Evolutionary conservation across 2,329 filamentous ascomycete genomes (phyloP).

Genomic region (Pleomassaria siparia): DNA sequence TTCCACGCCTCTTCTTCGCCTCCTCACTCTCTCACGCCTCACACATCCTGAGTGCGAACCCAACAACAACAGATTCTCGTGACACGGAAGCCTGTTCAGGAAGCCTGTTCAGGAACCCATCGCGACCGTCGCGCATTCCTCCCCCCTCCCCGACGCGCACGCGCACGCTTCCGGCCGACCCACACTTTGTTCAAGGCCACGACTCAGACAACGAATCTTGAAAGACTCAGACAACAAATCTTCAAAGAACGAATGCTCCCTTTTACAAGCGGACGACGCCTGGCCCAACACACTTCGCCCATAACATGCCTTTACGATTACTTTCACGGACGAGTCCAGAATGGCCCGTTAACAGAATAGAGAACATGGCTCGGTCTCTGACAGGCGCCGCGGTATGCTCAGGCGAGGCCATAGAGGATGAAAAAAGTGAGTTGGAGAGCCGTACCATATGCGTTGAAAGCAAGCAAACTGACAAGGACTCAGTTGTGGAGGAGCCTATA

Average conservation of each 20-base stretch:
- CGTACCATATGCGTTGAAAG: background rate
- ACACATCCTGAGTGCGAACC: background rate
- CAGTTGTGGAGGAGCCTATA: slow-evolving; percentile 51
- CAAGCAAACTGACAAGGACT: background rate
- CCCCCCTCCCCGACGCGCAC: slow-evolving; percentile 1
- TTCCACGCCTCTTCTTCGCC: slow-evolving; percentile 2
- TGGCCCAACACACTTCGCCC: background rate
- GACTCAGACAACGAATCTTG: background rate
- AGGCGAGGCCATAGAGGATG: slow-evolving; percentile 5
- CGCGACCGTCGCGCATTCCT: background rate
- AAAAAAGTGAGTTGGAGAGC: slow-evolving; percentile 1
- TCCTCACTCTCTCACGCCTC: background rate
- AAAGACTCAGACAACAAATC: background rate
- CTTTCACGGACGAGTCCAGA: background rate
- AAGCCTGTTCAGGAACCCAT: background rate
- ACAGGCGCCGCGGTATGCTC: background rate
- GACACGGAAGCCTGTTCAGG: too few species aligned
- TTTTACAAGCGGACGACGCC: background rate
- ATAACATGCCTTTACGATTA: background rate
- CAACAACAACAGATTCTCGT: background rate
- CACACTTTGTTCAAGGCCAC: background rate
- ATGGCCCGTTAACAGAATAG: background rate
- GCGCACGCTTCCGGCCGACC: background rate
- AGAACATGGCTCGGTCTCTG: background rate
- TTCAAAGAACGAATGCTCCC: slow-evolving; percentile 2